Evolutionary conservation across 2,329 filamentous ascomycete genomes (phyloP).

Genomic region (Aspergillus tanneri): DNA sequence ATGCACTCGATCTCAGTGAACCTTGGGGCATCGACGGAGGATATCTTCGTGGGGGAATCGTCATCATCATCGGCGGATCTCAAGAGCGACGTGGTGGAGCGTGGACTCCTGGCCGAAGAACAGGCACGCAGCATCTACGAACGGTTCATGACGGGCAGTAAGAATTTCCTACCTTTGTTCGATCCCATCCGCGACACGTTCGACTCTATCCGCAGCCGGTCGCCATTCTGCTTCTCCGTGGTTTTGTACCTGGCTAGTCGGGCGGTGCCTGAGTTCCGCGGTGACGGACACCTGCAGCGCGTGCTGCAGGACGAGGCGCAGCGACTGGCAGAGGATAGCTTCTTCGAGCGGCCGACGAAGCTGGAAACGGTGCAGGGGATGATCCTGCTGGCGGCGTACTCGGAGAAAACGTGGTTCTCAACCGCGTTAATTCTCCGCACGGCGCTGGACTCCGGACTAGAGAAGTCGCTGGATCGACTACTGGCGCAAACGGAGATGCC

Average conservation of each 20-base stretch:
- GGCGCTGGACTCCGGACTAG: conserved; percentile 35
- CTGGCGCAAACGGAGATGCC: conserved; percentile 32
- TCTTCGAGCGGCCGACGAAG: conserved; percentile 38
- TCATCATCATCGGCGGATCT: conserved; percentile 28
- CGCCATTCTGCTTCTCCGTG: conserved; percentile 38
- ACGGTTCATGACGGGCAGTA: conserved; percentile 34
- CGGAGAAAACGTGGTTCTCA: conserved; percentile 40
- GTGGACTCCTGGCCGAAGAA: conserved; percentile 36
- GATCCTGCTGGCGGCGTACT: conserved; percentile 38
- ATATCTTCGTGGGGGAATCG: conserved; percentile 36
- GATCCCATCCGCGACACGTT: conserved; percentile 39
- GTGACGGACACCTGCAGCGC: conserved; percentile 34
- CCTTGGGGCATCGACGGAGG: conserved; percentile 23
- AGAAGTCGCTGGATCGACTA: conserved; percentile 36
- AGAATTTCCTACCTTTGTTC: conserved; percentile 35
- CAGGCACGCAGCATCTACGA: conserved; percentile 36
- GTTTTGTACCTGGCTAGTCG: conserved; percentile 38
- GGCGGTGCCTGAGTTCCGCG: conserved; percentile 32
- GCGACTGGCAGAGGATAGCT: conserved; percentile 37
- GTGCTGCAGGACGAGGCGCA: conserved; percentile 39
- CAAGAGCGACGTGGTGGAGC: conserved; percentile 30
- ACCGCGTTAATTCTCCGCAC: conserved; percentile 38
- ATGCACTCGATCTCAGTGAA: conserved; percentile 41
- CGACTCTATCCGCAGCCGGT: conserved; percentile 37
- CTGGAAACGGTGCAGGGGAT: conserved; percentile 39